Conservation (phyloP, 805 yeast species). For the Ogataea henricii region DNA sequence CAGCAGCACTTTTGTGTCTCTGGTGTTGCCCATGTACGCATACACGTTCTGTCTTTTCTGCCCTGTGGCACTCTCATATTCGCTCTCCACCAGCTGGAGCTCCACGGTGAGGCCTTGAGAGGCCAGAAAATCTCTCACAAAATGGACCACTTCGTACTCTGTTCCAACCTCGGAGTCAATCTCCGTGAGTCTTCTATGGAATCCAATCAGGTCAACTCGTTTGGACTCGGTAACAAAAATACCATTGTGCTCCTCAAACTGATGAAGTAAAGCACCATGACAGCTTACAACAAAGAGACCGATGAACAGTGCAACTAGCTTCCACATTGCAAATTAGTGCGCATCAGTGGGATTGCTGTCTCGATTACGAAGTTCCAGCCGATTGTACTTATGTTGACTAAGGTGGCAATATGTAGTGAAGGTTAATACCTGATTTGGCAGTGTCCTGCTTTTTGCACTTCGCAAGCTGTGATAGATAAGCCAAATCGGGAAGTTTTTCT, state of each 20-base stretch:
- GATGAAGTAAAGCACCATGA: not conserved
- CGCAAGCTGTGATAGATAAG: not conserved
- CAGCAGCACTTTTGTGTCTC: slow-evolving; percentile 47
- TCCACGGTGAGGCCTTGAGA: slow-evolving; percentile 14
- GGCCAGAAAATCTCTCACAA: slow-evolving; percentile 3
- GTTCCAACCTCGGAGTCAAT: slow-evolving; percentile 12
- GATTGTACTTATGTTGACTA: too few species aligned
- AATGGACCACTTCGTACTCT: slow-evolving; percentile 11
- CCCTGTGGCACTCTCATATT: slow-evolving; percentile 6
- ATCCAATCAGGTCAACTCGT: slow-evolving; percentile 2
- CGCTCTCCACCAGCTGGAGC: slow-evolving; percentile 9
- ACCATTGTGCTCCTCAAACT: not conserved
- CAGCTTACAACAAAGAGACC: too few species aligned
- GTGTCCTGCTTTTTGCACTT: too few species aligned
- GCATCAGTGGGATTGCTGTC: too few species aligned
- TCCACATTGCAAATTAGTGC: too few species aligned
- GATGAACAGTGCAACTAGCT: too few species aligned
- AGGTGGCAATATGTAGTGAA: too few species aligned
- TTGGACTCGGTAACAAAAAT: not conserved
- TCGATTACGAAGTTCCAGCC: too few species aligned
- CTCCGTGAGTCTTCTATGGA: slow-evolving; percentile 9
- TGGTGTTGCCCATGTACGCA: slow-evolving; percentile 47
- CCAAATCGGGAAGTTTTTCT: not conserved
- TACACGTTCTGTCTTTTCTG: slow-evolving; percentile 46
- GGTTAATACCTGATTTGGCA: too few species aligned